A percentile compares a stretch with the other conserved stretches of the same genome.
These are phyloP conservation scores for Arachnomyces sp. DNA, from an alignment of 2,329 filamentous ascomycete species.

Conservation along the genomic window DNA sequence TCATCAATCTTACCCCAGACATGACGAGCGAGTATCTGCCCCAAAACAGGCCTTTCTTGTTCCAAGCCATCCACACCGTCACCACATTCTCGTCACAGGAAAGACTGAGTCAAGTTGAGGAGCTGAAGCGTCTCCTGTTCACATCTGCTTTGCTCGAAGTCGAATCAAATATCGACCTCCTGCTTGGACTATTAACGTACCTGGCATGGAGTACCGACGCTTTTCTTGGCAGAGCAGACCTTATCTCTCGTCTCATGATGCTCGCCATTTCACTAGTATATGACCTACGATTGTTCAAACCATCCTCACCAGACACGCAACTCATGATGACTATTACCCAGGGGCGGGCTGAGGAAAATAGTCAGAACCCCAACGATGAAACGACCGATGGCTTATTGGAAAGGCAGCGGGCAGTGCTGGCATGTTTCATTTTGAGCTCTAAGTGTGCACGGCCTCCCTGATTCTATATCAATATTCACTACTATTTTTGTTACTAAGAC, in stretches of 20 bases:
- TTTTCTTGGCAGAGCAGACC: slow-evolving; percentile 24
- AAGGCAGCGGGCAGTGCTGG: slow-evolving; percentile 22
- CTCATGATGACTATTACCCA: slow-evolving; percentile 25
- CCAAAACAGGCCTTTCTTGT: slow-evolving; percentile 25
- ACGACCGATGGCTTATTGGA: slow-evolving; percentile 16
- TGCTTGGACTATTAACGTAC: slow-evolving; percentile 31
- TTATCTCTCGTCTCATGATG: slow-evolving; percentile 30
- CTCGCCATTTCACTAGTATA: slow-evolving; percentile 31
- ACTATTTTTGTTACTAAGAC: not conserved
- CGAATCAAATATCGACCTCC: slow-evolving; percentile 28
- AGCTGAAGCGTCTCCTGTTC: slow-evolving; percentile 25
- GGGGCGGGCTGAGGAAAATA: slow-evolving; percentile 15
- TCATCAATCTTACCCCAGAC: slow-evolving; percentile 23
- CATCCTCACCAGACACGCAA: slow-evolving; percentile 22
- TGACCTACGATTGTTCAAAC: slow-evolving; percentile 30
- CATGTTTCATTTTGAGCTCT: slow-evolving; percentile 25
- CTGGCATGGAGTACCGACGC: slow-evolving; percentile 31
- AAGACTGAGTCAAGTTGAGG: slow-evolving; percentile 19
- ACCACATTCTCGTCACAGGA: slow-evolving; percentile 23
- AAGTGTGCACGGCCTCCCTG: slow-evolving; percentile 15
- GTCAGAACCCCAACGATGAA: slow-evolving; percentile 7
- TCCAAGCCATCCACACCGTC: slow-evolving; percentile 31
- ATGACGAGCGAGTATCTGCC: slow-evolving; percentile 25
- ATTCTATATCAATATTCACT: not conserved
- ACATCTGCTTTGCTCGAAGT: slow-evolving; percentile 22